Conservation (phyloP, 129 eudicot species). For the Artemisia tridentata region DNA sequence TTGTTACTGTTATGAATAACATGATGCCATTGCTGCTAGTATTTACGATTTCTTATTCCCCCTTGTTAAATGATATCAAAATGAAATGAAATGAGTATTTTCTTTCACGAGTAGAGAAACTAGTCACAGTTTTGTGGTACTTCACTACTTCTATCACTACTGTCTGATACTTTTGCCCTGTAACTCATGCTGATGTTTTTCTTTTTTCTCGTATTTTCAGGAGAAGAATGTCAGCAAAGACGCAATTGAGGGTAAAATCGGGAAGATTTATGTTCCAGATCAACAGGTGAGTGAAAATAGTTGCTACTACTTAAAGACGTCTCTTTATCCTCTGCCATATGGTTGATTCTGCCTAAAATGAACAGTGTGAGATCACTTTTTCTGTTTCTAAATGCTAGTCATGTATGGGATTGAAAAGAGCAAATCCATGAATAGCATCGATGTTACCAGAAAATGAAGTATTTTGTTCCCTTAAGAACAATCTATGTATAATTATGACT, state of each 20-base stretch:
- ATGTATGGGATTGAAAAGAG: not conserved
- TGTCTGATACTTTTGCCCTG: not conserved
- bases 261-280: slow-evolving; percentile 83
- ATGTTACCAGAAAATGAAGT: not conserved
- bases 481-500: not conserved
- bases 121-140: no score
- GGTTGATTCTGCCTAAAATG: not conserved
- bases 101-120: no score
- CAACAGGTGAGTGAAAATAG: slow-evolving; percentile 60
- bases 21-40: no score
- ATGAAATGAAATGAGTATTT: no score
- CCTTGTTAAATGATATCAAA: no score
- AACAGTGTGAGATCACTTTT: not conserved
- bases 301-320: not conserved
- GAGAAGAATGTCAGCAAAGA: slow-evolving; percentile 83
- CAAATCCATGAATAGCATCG: not conserved
- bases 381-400: not conserved
- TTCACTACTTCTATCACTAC: not conserved
- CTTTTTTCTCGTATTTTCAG: slow-evolving; percentile 36
- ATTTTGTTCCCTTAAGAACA: not conserved
- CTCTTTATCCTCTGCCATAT: not conserved
- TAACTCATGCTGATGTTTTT: not conserved
- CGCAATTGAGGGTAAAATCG: slow-evolving; percentile 70
- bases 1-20: not conserved
- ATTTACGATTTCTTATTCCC: no score